Evolutionary conservation across 2,329 filamentous ascomycete species (phyloP), one percentile per base, ranked within the genome.

Genomic region (Chalara sp.): DNA sequence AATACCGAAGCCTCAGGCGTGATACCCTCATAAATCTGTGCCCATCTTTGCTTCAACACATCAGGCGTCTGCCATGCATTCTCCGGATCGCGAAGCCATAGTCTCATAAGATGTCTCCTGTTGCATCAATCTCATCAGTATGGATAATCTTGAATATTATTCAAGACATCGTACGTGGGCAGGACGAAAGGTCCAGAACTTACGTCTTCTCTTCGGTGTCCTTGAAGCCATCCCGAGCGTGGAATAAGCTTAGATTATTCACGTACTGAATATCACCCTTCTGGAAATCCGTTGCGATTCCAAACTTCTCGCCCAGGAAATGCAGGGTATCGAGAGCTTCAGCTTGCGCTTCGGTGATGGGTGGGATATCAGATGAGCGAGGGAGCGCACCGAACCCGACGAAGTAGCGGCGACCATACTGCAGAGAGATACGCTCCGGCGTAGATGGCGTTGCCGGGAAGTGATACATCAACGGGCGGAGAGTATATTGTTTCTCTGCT

Each of bases 161-260:
- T 53, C 44, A 21, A 53, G 48, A 12, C 5, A n/a, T 42, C 12
- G 29, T 12, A 6, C 5, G 50, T 32, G 39, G 32, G 6, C 32
- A 28, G 32, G 6, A 21, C 5, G 21, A 1, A n/a, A 37, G 35
- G 35, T 37, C 21, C 21, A 21, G 21, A 21, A 21, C 21, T 21
- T 21, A 21, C 3, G 21, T 21, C 21, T 65, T 70, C 5, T 54
- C 50, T 4, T 63, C 58, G 30, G 65, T 61, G 57, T 74, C 67
- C 8, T 49, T 61, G 50, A 75, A 76, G 1, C 62, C 68, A 55
- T 72, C 67, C 4, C 74, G 61, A 5, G 69, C 68, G 62, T 76
- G 73, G 47, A 76, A 71, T 5, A 75, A 64, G 12, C 62, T 65
- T 11, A 75, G 51, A 50, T 76, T 76, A 54, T 77, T 76, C 6